phyloP scores from a whole-genome alignment of 2,329 filamentous ascomycete genomes.

The Anisogramma anomala region DNA sequence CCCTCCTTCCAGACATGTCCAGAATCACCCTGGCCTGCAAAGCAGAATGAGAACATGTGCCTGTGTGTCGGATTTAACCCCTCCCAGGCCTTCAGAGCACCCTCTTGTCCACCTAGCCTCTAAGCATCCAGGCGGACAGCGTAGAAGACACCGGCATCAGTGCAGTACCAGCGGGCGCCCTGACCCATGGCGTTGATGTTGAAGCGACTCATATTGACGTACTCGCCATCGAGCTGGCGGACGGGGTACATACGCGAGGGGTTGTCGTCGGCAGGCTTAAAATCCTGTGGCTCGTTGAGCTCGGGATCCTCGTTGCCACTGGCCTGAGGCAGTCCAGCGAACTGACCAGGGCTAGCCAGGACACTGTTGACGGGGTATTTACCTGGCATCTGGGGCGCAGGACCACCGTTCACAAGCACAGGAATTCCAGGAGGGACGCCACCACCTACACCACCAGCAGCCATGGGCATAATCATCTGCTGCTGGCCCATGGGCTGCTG shows the following conservation, averaged over 20 bases:
- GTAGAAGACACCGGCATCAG: conserved; percentile 47
- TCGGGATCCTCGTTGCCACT: conserved; percentile 38
- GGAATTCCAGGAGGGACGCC: conserved; percentile 11
- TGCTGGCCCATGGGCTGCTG: conserved; percentile 6
- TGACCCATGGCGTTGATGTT: conserved; percentile 45
- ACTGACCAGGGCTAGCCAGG: conserved; percentile 21
- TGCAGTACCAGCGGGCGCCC: conserved; percentile 48
- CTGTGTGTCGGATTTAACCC: too few species aligned
- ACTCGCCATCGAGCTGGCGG: conserved; percentile 48
- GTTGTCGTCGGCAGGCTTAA: conserved; percentile 51
- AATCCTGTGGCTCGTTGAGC: conserved; percentile 47
- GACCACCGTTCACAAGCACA: conserved; percentile 10
- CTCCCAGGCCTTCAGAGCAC: too few species aligned
- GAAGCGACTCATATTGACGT: conserved; percentile 46
- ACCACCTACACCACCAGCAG: conserved; percentile 6
- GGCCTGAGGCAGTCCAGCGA: too few species aligned
- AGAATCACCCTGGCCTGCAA: too few species aligned
- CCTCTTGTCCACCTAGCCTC: neutral
- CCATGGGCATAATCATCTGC: conserved; percentile 12
- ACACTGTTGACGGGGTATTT: conserved; percentile 19
- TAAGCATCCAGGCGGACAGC: conserved; percentile 38
- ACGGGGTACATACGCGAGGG: conserved; percentile 49
- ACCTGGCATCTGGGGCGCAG: conserved; percentile 23
- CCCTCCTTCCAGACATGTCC: too few species aligned
- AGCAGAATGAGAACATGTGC: too few species aligned